These are phyloP conservation scores for Tulasnella calospora DNA, from an alignment of 768 basidiomycete genomes.

Conservation along the genomic window DNA sequence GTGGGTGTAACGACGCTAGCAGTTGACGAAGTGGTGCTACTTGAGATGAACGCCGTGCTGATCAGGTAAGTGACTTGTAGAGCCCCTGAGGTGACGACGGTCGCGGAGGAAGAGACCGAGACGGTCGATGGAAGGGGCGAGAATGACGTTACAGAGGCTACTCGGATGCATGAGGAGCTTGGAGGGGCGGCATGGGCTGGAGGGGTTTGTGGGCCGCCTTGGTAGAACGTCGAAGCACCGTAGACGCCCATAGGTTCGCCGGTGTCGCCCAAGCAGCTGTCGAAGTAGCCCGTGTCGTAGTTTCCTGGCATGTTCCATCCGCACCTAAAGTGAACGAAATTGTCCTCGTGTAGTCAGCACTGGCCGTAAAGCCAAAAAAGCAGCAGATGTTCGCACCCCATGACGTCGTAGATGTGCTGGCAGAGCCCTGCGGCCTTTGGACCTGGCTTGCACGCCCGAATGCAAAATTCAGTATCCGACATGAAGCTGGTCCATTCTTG, in stretches of 20 bases:
- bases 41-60: background rate
- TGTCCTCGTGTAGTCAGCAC: background rate
- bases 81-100: background rate
- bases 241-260: constrained; percentile 61
- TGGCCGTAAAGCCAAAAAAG: background rate
- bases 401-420: constrained; percentile 52
- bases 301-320: constrained; percentile 43
- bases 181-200: constrained; percentile 46
- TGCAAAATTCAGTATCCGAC: constrained; percentile 51
- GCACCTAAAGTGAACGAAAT: constrained; percentile 24
- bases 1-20: background rate
- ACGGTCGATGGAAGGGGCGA: constrained; percentile 6
- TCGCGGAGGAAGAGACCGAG: background rate
- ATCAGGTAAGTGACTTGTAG: background rate
- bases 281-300: constrained; percentile 43
- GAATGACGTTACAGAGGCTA: constrained; percentile 26
- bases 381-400: background rate
- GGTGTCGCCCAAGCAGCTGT: constrained; percentile 38
- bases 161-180: constrained; percentile 29
- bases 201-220: constrained; percentile 57
- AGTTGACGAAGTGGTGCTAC: background rate
- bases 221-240: constrained; percentile 59
- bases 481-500: constrained; percentile 59
- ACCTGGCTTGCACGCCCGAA: constrained; percentile 57
- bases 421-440: constrained; percentile 52